Base-by-base conservation (phyloP, 495 filamentous ascomycete species). In the Talaromyces trachyspermus region DNA sequence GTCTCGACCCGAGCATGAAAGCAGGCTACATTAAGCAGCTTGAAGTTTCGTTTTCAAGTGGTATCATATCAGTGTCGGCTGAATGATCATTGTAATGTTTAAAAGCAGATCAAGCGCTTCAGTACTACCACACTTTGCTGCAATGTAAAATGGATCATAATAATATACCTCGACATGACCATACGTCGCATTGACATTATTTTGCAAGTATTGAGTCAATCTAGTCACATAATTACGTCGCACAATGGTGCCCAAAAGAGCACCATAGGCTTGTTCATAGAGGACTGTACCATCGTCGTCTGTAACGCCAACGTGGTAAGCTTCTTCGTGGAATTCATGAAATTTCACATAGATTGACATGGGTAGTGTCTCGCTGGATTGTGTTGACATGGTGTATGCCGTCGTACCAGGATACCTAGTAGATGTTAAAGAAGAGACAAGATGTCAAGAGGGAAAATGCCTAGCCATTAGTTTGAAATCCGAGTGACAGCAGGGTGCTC, bases 251-350 rank as follows among this genome's bases (percentile, higher is more conserved):
- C 20, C 18, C 37, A 40, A 18, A 19, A 40, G 17, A 11, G 1
- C 4, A n/a, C 18, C n/a, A 40, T 40, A 22, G 11, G 37, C 15
- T 40, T 14, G 5, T 40, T 40, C 37, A 22, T 40, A 40, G 37
- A 40, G 37, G 4, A 40, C 37, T 12, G 37, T 18, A 22, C 37
- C 37, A 18, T 40, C 37, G 20, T 40, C 37, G 20, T 40, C 37
- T 9, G 20, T 18, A 23, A 40, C 37, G 12, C 50, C 43, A 17
- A 14, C 43, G 7, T 49, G 9, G 20, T 43, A 19, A 41, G 27
- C 40, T 40, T 52, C 50, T 53, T 60, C n/a, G 15, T 43, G 43
- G 18, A 40, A 19, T 11, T 23, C 15, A 40, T 11, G 37, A 12
- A 10, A 20, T 4, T 12, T 1, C 20, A 4, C 1, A 40, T 40